phyloP scores from a whole-genome alignment of 352 stramenopile species.

The Pythium diclinum region DNA sequence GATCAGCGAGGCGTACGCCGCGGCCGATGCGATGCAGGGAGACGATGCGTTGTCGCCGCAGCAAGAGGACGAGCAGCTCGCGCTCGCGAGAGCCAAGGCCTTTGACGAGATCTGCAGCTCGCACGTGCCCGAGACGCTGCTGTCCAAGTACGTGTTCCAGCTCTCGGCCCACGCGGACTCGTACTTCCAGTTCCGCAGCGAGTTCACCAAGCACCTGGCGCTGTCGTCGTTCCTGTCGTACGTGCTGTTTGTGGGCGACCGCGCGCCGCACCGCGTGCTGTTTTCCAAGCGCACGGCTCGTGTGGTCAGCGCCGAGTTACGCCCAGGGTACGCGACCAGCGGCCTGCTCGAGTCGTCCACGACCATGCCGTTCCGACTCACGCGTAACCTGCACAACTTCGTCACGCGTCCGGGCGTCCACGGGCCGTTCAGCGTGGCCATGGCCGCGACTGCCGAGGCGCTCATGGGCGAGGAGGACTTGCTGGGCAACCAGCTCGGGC shows the following conservation, averaged over 20 bases:
- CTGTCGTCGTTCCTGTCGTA: slow-evolving; percentile 87
- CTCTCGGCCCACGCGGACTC: slow-evolving; percentile 70
- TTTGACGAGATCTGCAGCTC: slow-evolving; percentile 78
- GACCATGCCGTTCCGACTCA: slow-evolving; percentile 88
- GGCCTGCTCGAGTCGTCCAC: slow-evolving; percentile 77
- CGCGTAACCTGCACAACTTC: slow-evolving; percentile 87
- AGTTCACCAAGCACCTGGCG: slow-evolving; percentile 85
- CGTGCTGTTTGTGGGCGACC: slow-evolving; percentile 80
- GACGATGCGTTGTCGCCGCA: slow-evolving; percentile 25
- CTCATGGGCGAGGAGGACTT: slow-evolving; percentile 83
- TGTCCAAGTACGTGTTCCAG: slow-evolving; percentile 83
- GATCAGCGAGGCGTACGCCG: slow-evolving; percentile 71
- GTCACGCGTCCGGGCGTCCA: slow-evolving; percentile 82
- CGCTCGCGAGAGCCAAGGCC: slow-evolving; percentile 56
- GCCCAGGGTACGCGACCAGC: slow-evolving; percentile 79
- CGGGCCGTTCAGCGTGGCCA: slow-evolving; percentile 80
- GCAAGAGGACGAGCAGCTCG: slow-evolving; percentile 63
- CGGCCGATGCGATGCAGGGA: slow-evolving; percentile 38
- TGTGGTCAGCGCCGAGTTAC: slow-evolving; percentile 81
- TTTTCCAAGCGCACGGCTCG: slow-evolving; percentile 78
- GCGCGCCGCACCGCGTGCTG: slow-evolving; percentile 77
- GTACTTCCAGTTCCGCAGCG: slow-evolving; percentile 84
- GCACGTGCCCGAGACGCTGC: slow-evolving; percentile 80
- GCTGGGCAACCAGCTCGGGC: slow-evolving; percentile 79
- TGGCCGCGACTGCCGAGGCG: slow-evolving; percentile 77